These are phyloP conservation scores for Rhodocollybia butyracea DNA, from an alignment of 768 basidiomycete genomes.

Conservation along the genomic window DNA sequence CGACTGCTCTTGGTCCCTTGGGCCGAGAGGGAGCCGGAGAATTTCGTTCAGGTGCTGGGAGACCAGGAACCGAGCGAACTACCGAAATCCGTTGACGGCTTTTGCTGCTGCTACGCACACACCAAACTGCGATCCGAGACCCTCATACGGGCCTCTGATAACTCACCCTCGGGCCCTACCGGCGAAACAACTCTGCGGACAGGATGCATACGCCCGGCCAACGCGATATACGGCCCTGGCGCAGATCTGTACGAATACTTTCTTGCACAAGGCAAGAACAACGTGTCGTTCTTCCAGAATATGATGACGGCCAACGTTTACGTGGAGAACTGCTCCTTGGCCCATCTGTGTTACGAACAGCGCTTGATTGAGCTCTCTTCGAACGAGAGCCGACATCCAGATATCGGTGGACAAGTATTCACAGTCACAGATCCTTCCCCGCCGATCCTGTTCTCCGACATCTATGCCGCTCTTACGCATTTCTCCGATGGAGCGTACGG, in stretches of 20 bases:
- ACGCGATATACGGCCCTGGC: conserved; percentile 36
- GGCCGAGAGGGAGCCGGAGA: not conserved
- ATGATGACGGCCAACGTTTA: conserved; percentile 14
- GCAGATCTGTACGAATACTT: conserved; percentile 37
- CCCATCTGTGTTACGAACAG: conserved; percentile 37
- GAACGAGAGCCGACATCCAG: conserved; percentile 21
- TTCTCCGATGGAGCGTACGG: conserved; percentile 27
- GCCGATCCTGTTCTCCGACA: conserved; percentile 31
- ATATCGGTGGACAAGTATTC: conserved; percentile 38
- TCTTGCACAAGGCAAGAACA: conserved; percentile 14
- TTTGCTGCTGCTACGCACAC: not conserved
- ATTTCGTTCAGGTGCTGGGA: not conserved
- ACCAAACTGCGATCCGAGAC: conserved; percentile 18
- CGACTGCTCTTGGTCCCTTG: not conserved
- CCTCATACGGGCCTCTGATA: not conserved
- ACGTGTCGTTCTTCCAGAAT: not conserved
- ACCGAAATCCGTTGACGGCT: not conserved
- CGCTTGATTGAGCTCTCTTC: conserved; percentile 29
- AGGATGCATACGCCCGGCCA: conserved; percentile 39
- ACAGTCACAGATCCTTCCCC: conserved; percentile 32
- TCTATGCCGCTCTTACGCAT: conserved; percentile 25
- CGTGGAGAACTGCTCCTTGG: conserved; percentile 38
- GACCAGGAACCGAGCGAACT: not conserved
- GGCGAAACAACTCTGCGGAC: conserved; percentile 24
- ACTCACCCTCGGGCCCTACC: not conserved